Evolutionary conservation across 2,329 filamentous ascomycete genomes (phyloP).

Genomic region (Verticillium zaregamsianum): DNA sequence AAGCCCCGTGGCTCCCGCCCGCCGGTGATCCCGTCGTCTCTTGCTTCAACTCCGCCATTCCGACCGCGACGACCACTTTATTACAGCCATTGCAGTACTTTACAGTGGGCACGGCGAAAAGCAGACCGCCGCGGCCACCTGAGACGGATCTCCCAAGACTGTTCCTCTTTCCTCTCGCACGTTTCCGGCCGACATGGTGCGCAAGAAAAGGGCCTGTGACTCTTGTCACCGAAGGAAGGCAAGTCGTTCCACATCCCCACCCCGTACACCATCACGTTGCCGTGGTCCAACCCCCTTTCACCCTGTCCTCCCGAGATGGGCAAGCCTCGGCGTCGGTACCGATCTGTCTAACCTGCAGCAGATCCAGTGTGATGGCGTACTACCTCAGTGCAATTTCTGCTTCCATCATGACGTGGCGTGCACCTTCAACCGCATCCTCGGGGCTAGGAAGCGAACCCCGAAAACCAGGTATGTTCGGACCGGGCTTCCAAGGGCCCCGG

Average conservation of each 20-base stretch:
- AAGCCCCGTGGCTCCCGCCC: background rate
- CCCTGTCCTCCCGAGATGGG: background rate
- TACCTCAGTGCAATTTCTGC: constrained; percentile 46
- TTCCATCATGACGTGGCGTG: constrained; percentile 41
- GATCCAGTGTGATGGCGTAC: constrained; percentile 45
- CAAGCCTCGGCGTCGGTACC: constrained; percentile 1
- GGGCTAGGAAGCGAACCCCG: constrained; percentile 8
- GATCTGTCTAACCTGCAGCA: constrained; percentile 14
- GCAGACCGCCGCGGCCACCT: background rate
- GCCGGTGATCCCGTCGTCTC: background rate
- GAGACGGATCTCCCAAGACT: background rate
- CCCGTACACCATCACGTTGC: background rate
- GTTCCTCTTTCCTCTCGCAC: background rate
- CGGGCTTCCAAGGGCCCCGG: background rate
- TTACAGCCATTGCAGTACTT: background rate
- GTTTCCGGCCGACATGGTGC: constrained; percentile 9
- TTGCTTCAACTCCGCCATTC: background rate
- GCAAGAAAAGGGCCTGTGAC: constrained; percentile 37
- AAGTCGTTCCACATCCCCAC: constrained; percentile 8
- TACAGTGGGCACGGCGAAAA: background rate
- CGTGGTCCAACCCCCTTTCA: background rate
- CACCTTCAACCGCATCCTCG: constrained; percentile 30
- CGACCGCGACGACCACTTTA: background rate
- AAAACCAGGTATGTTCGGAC: constrained; percentile 6
- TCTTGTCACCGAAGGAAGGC: constrained; percentile 46